phyloP scores from a whole-genome alignment of 768 basidiomycete genomes.

The Boletus pseudo-olivaceus region DNA sequence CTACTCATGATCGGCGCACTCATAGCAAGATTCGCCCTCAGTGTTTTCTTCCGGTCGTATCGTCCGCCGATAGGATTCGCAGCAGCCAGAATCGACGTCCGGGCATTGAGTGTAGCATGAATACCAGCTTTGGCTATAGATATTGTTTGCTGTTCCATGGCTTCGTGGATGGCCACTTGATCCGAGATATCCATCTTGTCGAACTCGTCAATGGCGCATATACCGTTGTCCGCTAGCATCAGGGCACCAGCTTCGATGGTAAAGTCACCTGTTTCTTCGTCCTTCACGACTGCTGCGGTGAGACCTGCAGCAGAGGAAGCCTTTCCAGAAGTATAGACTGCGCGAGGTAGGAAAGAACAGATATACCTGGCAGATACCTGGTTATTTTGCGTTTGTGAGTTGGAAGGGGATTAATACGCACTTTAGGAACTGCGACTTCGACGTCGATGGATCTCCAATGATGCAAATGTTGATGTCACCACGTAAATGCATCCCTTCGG shows the following conservation, averaged over 20 bases:
- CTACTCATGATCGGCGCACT: slow-evolving; percentile 98
- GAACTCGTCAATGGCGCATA: slow-evolving; percentile 99
- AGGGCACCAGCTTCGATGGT: slow-evolving; percentile 98
- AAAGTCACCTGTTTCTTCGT: slow-evolving; percentile 98
- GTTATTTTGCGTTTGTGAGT: background rate
- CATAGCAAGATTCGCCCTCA: slow-evolving; percentile 95
- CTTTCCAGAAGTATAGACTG: slow-evolving; percentile 99
- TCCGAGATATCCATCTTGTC: slow-evolving; percentile 99
- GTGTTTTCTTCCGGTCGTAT: slow-evolving; percentile 90
- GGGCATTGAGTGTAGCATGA: slow-evolving; percentile 95
- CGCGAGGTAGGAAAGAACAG: slow-evolving; percentile 95
- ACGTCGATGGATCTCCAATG: slow-evolving; percentile 94
- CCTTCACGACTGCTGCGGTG: slow-evolving; percentile 96
- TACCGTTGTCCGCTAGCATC: slow-evolving; percentile 99
- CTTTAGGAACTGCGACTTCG: slow-evolving; percentile 99
- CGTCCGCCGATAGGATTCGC: slow-evolving; percentile 97
- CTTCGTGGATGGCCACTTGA: slow-evolving; percentile 99
- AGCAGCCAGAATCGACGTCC: slow-evolving; percentile 95
- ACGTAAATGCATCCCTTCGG: slow-evolving; percentile 96
- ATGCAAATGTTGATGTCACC: slow-evolving; percentile 99
- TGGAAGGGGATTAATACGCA: slow-evolving; percentile 37
- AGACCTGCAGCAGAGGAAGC: slow-evolving; percentile 98
- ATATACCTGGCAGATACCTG: slow-evolving; percentile 64
- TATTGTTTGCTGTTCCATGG: slow-evolving; percentile 99
- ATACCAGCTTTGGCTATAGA: slow-evolving; percentile 99